Evolutionary conservation across 768 basidiomycete species (phyloP).

Genomic region (Butyriboletus loyo): DNA sequence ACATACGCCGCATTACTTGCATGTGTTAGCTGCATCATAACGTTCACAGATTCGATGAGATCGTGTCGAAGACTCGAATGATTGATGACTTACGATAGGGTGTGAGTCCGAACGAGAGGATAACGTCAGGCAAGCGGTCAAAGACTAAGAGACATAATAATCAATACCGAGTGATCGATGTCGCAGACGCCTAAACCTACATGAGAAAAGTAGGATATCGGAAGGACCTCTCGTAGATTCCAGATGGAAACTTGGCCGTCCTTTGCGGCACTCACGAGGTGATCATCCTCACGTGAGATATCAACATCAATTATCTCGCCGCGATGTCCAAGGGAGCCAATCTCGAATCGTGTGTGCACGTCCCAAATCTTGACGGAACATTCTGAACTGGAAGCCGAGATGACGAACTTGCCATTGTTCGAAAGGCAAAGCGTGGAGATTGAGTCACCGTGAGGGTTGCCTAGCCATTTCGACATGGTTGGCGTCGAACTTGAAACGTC

Average conservation of each 20-base stretch:
- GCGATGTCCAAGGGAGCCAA: constrained; percentile 7
- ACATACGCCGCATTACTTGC: constrained; percentile 8
- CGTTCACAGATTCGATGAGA: not conserved
- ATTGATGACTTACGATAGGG: constrained; percentile 5
- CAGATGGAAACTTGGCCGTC: constrained; percentile 12
- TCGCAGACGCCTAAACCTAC: not conserved
- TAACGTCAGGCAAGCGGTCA: not conserved
- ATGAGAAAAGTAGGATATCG: constrained; percentile 4
- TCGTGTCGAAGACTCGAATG: not conserved
- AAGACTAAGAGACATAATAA: constrained; percentile 1
- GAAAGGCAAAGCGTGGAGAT: constrained; percentile 17
- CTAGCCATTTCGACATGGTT: constrained; percentile 2
- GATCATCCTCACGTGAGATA: constrained; percentile 15
- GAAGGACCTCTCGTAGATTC: constrained; percentile 12
- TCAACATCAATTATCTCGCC: constrained; percentile 10
- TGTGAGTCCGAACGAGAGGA: not conserved
- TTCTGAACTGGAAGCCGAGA: constrained; percentile 18
- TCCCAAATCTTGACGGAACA: constrained; percentile 19
- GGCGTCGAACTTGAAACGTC: constrained; percentile 1
- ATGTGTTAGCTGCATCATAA: constrained; percentile 8
- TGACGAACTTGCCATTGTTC: constrained; percentile 19
- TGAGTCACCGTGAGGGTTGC: constrained; percentile 10
- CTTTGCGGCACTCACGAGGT: constrained; percentile 3
- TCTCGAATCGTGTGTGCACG: not conserved
- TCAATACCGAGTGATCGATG: not conserved